Conservation (phyloP, 305 asterid species). For the Fraxinus floribunda region DNA sequence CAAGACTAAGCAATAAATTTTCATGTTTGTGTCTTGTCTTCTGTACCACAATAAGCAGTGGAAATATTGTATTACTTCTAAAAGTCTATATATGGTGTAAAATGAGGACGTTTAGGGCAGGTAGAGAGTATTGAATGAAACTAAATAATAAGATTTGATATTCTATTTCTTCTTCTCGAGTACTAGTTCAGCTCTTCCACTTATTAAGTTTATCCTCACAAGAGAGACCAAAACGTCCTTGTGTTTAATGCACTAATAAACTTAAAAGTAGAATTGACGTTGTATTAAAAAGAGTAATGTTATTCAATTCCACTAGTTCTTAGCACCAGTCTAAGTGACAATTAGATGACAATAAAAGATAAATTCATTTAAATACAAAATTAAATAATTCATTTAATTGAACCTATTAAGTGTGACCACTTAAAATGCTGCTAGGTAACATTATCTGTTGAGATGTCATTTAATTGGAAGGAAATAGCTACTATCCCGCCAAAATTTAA, state of each 20-base stretch:
- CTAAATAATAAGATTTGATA: not conserved
- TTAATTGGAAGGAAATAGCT: not conserved
- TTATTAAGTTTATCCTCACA: not conserved
- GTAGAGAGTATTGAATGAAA: not conserved
- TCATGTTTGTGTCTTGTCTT: not conserved
- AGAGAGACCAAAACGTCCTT: not conserved
- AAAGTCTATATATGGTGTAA: not conserved
- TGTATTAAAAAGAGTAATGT: not conserved
- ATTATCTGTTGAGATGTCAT: not conserved
- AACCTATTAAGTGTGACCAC: not conserved
- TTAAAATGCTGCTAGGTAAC: not conserved
- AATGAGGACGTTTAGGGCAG: not conserved
- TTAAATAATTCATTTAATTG: not conserved
- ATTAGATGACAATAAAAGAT: not conserved
- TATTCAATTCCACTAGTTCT: not conserved
- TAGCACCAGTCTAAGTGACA: not conserved
- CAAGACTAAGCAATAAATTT: not conserved
- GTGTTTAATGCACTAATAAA: not conserved
- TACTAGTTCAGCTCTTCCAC: not conserved
- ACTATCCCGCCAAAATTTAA: not conserved
- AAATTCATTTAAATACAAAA: too few relatives aligned
- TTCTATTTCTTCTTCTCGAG: not conserved
- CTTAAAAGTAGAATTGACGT: not conserved
- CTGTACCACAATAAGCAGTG: not conserved
- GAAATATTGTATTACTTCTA: not conserved